Evolutionary conservation across 2,329 filamentous ascomycete species (phyloP).

Genomic region (Epichloe bromicola): DNA sequence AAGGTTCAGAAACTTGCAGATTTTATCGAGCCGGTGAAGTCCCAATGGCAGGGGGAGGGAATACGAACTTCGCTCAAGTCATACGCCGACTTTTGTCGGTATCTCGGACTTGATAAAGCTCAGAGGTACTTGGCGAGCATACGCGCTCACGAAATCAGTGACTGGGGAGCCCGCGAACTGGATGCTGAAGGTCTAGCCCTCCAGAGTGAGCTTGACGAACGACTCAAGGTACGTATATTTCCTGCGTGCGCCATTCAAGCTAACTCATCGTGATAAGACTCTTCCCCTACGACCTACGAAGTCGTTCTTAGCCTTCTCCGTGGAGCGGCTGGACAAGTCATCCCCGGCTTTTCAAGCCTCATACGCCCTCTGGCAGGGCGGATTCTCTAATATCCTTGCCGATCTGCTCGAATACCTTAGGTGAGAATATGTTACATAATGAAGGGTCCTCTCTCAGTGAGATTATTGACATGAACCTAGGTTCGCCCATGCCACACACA

Average conservation of each 20-base stretch:
- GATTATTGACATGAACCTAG: conserved; percentile 24
- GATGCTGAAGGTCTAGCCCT: conserved; percentile 68
- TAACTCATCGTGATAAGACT: conserved; percentile 26
- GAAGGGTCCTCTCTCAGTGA: neutral
- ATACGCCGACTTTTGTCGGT: conserved; percentile 65
- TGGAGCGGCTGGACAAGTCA: conserved; percentile 70
- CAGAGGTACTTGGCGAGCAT: conserved; percentile 64
- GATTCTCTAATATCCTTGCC: conserved; percentile 71
- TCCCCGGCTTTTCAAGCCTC: conserved; percentile 63
- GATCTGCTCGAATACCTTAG: conserved; percentile 73
- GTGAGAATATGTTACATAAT: conserved; percentile 20
- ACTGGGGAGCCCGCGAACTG: conserved; percentile 70
- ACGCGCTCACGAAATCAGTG: conserved; percentile 60
- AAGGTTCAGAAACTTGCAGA: conserved; percentile 59
- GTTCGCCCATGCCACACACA: conserved; percentile 84
- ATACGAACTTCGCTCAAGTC: conserved; percentile 58
- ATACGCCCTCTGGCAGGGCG: conserved; percentile 70
- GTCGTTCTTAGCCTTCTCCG: conserved; percentile 81
- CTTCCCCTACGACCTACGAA: conserved; percentile 81
- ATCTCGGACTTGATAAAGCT: conserved; percentile 68
- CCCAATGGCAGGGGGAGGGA: conserved; percentile 62
- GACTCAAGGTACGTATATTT: conserved; percentile 43
- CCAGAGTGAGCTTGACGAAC: conserved; percentile 65
- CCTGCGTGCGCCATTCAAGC: neutral
- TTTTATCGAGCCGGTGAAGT: conserved; percentile 72